Conservation (phyloP, 495 filamentous ascomycete genomes). For the Barbatosphaeria neglecta region DNA sequence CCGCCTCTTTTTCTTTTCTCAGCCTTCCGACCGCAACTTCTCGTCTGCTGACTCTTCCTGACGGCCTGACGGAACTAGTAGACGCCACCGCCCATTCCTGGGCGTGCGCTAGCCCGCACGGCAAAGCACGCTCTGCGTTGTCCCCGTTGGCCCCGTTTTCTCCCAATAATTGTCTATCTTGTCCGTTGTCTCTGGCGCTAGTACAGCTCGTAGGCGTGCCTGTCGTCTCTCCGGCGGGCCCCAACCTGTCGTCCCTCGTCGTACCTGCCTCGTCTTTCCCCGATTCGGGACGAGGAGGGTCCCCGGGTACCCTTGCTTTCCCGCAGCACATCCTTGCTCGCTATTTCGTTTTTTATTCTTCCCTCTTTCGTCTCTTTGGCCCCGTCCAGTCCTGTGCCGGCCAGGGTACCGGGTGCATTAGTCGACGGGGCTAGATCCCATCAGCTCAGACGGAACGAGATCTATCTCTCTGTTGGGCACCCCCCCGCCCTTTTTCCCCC, state of each 20-base stretch:
- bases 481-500: no score
- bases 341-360: no score
- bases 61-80: not conserved
- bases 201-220: not conserved
- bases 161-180: not conserved
- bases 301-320: not conserved
- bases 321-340: not conserved
- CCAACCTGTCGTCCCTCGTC: not conserved
- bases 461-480: not conserved
- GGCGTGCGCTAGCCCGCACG: no score
- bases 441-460: not conserved
- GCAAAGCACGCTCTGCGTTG: not conserved
- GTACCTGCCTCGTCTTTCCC: not conserved
- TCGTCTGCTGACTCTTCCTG: not conserved
- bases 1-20: not conserved
- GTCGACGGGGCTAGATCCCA: not conserved
- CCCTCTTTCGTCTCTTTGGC: not conserved
- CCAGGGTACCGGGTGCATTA: not conserved
- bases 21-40: not conserved
- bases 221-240: not conserved
- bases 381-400: not conserved
- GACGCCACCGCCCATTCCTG: not conserved
- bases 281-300: not conserved
- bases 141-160: not conserved
- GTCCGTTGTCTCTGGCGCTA: not conserved